Evolutionary conservation across 495 filamentous ascomycete species (phyloP), one percentile per base, ranked within the genome.

Genomic region (Lophiostoma macrostomum): DNA sequence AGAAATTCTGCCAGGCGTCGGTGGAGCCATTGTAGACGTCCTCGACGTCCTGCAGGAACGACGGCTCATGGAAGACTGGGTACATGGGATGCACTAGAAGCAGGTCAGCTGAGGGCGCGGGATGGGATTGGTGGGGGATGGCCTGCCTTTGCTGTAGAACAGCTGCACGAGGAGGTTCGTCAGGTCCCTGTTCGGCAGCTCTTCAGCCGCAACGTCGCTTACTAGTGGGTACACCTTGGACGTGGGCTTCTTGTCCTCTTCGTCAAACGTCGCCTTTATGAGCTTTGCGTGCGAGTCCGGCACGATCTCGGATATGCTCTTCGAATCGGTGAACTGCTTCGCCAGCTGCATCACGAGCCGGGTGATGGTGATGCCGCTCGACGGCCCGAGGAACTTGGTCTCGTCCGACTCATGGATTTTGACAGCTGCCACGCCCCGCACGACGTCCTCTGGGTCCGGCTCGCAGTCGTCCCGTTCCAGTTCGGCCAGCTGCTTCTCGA

Each of bases 301-400:
- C n/a, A 93, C 81, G 23, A 96, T 80, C 62, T 95, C 88, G 45
- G 86, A 84, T 70, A 96, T 95, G 52, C 81, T 86, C 67, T 86
- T 87, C 2, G 86, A 81, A 51, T 88, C 84, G 25, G 86, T 90
- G 55, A 87, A 89, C 52, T 86, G 83, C 64, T 91, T 97, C 37
- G 91, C 91, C 62, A 95, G 81, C 65, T 95, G 90, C 83, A 97
- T 95, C 23, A 97, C 86, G 61, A 96, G 72, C 28, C 91, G 81
- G 14, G 90, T 91, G 71, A 97, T 91, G 55, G 88, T 88, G 65
- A 95, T 91, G 53, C 91, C 91, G 67, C 91, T 96, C 10, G 89
- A 91, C 10, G 91, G 83, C 0, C 91, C 91, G 11, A 97, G 76
- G 62, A 90, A 97, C 51, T 90, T 84, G 10, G 89, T 80, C 67